Evolutionary conservation across 164 flowering plant genomes (phyloP).

Genomic region (Aristolochia fimbriata): DNA sequence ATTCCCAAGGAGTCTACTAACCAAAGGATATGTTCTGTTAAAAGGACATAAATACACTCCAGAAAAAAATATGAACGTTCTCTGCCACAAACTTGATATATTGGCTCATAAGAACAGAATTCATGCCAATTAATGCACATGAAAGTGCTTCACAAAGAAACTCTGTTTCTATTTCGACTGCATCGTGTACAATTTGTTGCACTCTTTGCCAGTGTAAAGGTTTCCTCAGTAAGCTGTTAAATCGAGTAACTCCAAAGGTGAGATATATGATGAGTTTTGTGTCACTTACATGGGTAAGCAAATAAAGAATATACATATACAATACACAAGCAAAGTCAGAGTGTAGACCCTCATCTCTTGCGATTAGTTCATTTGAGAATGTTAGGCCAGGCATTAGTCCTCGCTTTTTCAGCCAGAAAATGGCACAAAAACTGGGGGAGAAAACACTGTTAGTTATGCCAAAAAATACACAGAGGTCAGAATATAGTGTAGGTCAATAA

Average conservation of each 20-base stretch:
- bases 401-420: constrained; percentile 86
- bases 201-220: constrained; percentile 39
- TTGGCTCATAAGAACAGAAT: constrained; percentile 62
- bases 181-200: constrained; percentile 54
- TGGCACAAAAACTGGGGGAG: constrained; percentile 67
- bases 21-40: too few species aligned
- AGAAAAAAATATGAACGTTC: too few species aligned
- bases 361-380: constrained; percentile 81
- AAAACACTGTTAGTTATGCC: not conserved
- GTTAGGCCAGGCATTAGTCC: constrained; percentile 87
- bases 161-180: constrained; percentile 70
- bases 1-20: too few species aligned
- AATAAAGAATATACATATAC: constrained; percentile 32
- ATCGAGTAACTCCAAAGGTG: not conserved
- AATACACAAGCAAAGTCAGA: constrained; percentile 84
- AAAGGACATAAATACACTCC: too few species aligned
- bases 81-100: constrained; percentile 85
- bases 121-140: constrained; percentile 82
- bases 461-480: not conserved
- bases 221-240: constrained; percentile 43
- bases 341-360: constrained; percentile 83
- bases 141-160: constrained; percentile 89
- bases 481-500: not conserved
- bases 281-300: too few species aligned
- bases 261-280: too few species aligned